Base-by-base conservation (phyloP, 1,139 yeast species). In the Pichia sp. region DNA sequence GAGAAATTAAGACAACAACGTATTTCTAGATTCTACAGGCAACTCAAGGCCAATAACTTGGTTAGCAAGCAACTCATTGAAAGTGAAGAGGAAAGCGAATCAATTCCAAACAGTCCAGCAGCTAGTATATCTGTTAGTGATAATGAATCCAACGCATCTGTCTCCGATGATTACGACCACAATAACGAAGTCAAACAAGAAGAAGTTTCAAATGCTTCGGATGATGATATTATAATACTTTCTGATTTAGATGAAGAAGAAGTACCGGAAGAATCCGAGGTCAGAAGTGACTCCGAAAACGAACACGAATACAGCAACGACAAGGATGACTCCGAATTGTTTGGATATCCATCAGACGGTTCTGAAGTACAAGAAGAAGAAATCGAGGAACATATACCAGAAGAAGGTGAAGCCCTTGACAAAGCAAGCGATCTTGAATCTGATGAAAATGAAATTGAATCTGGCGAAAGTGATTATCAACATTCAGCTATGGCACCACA, bases 1-100 rank as follows among this genome's bases (percentile, higher is more conserved):
- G 54, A 54, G 31, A 54, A 47, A 34, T 19, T 17, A 4, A 57
- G 54, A 35, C 46, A 52, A 49, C 39, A 52, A n/a, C 53, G 53
- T 21, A 42, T 58, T 17, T 38, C 48, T 2, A 49, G 42, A 11
- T 49, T 55, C n/a, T 30, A 55, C 11, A 24, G 42, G 4, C 48
- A 52, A 20, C 32, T 57, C 19, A 48, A 24, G 17, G 11, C 3
- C 3, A 40, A 27, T 3, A 33, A 24, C 7, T 6, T 27, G 4
- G 17, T 32, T 33, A 20, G 20, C 15, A 10, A 17, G 11, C 7
- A 8, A 12, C 10, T 11, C 6, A 28, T 12, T 7, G n/a, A 28
- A 3, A 28, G 10, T 28, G 37, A 32, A 38, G 9, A 2, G 4
- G 34, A 32, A 14, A 22, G 11, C 4, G n/a, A 19, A 19, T 2